Base-by-base conservation (phyloP, 306 rosid genomes). In the Cucurbita moschata region DNA sequence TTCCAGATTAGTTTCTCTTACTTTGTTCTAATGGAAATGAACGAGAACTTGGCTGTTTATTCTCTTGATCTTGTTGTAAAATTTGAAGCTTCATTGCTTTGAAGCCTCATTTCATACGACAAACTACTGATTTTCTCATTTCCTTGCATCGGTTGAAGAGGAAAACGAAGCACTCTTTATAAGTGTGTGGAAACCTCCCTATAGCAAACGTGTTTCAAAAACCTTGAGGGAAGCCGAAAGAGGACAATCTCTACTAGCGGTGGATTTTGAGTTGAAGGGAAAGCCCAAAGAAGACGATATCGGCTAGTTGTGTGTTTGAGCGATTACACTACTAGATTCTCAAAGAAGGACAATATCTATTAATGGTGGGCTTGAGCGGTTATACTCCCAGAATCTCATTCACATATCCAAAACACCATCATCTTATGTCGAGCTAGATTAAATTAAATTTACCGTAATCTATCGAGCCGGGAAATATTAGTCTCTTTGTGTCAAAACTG, bases 21-120 rank as follows among this genome's bases (percentile, higher is more conserved):
- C 72, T 66, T 66, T 66, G 72, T 66, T 66, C 72, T 44, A 42
- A 66, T 66, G 72, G 37, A 66, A 66, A 66, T 44, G 54, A 5
- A 44, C 72, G 38, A 66, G 71, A 66, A 21, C 51, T 18, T 50
- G 58, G 44, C 38, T 50, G 74, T 70, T 50, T 50, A 70, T 50
- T 70, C 74, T 43, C 74, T 70, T 66, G 72, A 66, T 44, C 46
- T 66, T 66, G 55, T 66, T 66, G 72, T 66, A 66, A 44, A 44
- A 66, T 66, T 66, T 66, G 72, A 21, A 18, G 72, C 54, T 66
- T 66, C 72, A 43, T 10, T 44, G 72, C 53, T 23, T 42, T 43
- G 72, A 66, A 30, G 74, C 60, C 74, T 70, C 46, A 51, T 70
- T 49, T 49, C 56, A 70, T 50, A 35, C 57, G 60, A 70, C 60